phyloP scores from a whole-genome alignment of 345 rosid genomes.

The Corchorus capsularis region DNA sequence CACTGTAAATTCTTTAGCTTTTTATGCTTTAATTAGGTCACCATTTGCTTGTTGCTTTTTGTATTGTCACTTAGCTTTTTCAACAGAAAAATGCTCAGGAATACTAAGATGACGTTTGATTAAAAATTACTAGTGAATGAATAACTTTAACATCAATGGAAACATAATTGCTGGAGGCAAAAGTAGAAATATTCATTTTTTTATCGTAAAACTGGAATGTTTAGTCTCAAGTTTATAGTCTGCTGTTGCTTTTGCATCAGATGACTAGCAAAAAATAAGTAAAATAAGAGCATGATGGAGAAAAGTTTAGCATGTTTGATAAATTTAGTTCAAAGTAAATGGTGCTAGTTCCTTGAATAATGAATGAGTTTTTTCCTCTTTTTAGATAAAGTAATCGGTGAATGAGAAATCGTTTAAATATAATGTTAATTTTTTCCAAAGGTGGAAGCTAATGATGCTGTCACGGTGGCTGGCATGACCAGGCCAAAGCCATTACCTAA shows the following conservation, averaged over 20 bases:
- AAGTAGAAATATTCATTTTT: not conserved
- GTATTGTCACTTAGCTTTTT: not conserved
- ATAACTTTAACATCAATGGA: not conserved
- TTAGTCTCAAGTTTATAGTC: no score
- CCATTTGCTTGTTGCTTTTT: not conserved
- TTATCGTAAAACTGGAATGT: no score
- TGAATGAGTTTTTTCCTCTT: not conserved
- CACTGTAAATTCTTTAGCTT: constrained; percentile 59
- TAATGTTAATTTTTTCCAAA: constrained; percentile 19
- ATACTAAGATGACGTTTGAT: not conserved
- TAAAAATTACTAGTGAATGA: no score
- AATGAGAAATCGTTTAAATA: not conserved
- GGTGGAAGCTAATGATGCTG: constrained; percentile 92
- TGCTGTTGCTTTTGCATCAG: no score
- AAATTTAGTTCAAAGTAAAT: not conserved
- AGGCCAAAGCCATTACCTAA: constrained; percentile 74
- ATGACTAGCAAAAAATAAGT: no score
- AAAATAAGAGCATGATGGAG: no score
- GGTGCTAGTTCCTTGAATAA: not conserved
- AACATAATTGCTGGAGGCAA: not conserved
- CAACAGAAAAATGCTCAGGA: no score
- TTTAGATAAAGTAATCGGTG: no score
- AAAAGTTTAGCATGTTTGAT: not conserved
- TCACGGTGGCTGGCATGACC: constrained; percentile 78
- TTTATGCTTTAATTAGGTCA: not conserved